A percentile compares a stretch with the other conserved stretches of the same genome.
phyloP scores from a whole-genome alignment of 2,329 filamentous ascomycete species.

The Pseudogymnoascus sp. region DNA sequence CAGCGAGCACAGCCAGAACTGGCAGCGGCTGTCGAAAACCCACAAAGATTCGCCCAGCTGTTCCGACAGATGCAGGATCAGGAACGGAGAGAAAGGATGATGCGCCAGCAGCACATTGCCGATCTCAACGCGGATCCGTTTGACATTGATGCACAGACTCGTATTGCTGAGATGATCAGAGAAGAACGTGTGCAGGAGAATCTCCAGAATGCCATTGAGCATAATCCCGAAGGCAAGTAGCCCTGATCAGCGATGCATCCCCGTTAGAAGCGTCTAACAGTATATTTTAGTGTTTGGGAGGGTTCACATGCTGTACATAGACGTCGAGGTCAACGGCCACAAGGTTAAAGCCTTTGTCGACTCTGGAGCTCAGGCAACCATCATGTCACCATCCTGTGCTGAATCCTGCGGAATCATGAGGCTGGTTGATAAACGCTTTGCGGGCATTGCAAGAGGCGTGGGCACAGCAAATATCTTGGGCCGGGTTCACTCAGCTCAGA shows the following conservation, averaged over 20 bases:
- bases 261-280: slow-evolving; percentile 10
- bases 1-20: slow-evolving; percentile 67
- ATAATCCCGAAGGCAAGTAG: slow-evolving; percentile 83
- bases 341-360: slow-evolving; percentile 95
- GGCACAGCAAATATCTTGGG: slow-evolving; percentile 92
- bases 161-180: slow-evolving; percentile 95
- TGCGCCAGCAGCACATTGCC: slow-evolving; percentile 75
- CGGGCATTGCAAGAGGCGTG: slow-evolving; percentile 85
- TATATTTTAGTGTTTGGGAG: slow-evolving; percentile 68
- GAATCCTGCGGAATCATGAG: slow-evolving; percentile 93
- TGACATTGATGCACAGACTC: slow-evolving; percentile 80
- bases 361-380: slow-evolving; percentile 93
- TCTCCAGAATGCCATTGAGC: slow-evolving; percentile 89
- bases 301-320: slow-evolving; percentile 93
- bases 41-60: slow-evolving; percentile 65
- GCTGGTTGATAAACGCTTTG: slow-evolving; percentile 84
- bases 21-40: slow-evolving; percentile 66
- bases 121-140: slow-evolving; percentile 89
- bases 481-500: slow-evolving; percentile 88
- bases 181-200: slow-evolving; percentile 94
- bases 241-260: background rate
- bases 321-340: slow-evolving; percentile 87
- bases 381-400: slow-evolving; percentile 93
- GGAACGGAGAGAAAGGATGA: slow-evolving; percentile 62
- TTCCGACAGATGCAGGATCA: slow-evolving; percentile 59